Percentiles rank a stretch among this genome's conserved stretches.
Conservation (phyloP, 371 early-diverging fungal species). For the Mortierella sp. region DNA sequence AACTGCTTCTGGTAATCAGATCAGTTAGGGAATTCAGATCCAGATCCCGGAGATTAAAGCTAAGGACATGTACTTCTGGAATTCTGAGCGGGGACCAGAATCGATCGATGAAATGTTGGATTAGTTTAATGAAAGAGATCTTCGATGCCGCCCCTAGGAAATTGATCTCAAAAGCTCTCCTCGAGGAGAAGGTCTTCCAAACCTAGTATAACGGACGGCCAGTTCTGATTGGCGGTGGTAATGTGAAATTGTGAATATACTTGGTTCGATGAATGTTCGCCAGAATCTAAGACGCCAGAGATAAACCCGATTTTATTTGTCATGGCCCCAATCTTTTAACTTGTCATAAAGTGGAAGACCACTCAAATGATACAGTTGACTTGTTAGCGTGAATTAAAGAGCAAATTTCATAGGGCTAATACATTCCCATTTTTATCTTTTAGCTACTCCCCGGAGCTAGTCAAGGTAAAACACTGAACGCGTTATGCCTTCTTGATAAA, state of each 20-base stretch:
- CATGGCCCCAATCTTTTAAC: neutral
- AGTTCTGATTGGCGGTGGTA: neutral
- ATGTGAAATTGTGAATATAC: too few relatives aligned
- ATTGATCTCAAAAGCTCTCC: neutral
- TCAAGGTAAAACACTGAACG: slow-evolving; percentile 1
- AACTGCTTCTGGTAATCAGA: slow-evolving; percentile 17
- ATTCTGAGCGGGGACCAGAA: slow-evolving; percentile 37
- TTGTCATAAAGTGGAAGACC: slow-evolving; percentile 6
- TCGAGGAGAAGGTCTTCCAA: slow-evolving; percentile 2
- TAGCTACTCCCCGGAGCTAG: slow-evolving; percentile 19
- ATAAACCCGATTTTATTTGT: neutral
- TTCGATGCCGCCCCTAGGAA: neutral
- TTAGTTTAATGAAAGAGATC: neutral
- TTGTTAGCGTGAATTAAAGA: too few relatives aligned
- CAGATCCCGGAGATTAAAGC: neutral
- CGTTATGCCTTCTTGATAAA: too few relatives aligned
- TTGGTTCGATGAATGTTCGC: too few relatives aligned
- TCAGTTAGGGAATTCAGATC: slow-evolving; percentile 21
- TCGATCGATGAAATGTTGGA: slow-evolving; percentile 22
- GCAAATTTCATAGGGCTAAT: too few relatives aligned
- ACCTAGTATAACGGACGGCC: neutral
- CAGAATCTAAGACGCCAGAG: too few relatives aligned
- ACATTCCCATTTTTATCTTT: too few relatives aligned
- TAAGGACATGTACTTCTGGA: slow-evolving; percentile 6
- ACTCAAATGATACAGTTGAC: too few relatives aligned